Percentiles rank a stretch among this genome's conserved stretches.
Evolutionary conservation across 2,329 filamentous ascomycete genomes (phyloP).

Genomic region (Curvularia sp.): DNA sequence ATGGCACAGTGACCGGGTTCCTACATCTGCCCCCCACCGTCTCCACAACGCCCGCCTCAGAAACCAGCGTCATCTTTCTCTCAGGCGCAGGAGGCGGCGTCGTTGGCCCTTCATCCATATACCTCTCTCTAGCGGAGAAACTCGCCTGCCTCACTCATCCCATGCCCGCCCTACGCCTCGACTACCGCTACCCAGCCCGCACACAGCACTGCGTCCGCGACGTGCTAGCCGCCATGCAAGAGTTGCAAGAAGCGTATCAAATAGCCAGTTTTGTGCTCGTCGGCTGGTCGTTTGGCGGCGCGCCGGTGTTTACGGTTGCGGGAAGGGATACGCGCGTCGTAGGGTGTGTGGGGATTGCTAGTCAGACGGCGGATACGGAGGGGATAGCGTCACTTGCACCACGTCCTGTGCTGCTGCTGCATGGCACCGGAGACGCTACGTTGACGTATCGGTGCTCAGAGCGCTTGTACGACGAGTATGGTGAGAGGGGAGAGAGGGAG

Average conservation of each 20-base stretch:
- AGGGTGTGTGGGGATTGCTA: slow-evolving; percentile 5
- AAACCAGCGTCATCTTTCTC: slow-evolving; percentile 3
- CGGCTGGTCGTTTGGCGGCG: slow-evolving; percentile 10
- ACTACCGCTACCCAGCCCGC: slow-evolving; percentile 9
- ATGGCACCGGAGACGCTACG: slow-evolving; percentile 6
- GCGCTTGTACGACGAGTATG: slow-evolving; percentile 1
- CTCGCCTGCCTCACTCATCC: neutral
- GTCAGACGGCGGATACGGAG: slow-evolving; percentile 7
- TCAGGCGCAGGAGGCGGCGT: slow-evolving; percentile 6
- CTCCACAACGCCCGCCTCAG: neutral
- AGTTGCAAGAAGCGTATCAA: slow-evolving; percentile 1
- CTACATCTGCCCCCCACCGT: slow-evolving; percentile 3
- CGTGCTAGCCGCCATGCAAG: slow-evolving; percentile 6
- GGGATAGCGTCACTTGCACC: slow-evolving; percentile 7
- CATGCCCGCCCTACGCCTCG: neutral
- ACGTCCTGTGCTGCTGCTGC: slow-evolving; percentile 1
- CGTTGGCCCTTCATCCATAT: slow-evolving; percentile 7
- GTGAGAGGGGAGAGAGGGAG: neutral
- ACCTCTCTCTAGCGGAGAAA: slow-evolving; percentile 6
- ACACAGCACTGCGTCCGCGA: slow-evolving; percentile 7
- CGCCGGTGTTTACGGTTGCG: slow-evolving; percentile 7
- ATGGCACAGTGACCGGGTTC: slow-evolving; percentile 6
- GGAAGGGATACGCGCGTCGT: slow-evolving; percentile 1
- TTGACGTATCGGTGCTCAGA: slow-evolving; percentile 1
- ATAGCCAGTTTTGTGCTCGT: slow-evolving; percentile 3